These are phyloP conservation scores for Fusarium sp. DNA, from an alignment of 2,329 filamentous ascomycete genomes.

Conservation along the genomic window DNA sequence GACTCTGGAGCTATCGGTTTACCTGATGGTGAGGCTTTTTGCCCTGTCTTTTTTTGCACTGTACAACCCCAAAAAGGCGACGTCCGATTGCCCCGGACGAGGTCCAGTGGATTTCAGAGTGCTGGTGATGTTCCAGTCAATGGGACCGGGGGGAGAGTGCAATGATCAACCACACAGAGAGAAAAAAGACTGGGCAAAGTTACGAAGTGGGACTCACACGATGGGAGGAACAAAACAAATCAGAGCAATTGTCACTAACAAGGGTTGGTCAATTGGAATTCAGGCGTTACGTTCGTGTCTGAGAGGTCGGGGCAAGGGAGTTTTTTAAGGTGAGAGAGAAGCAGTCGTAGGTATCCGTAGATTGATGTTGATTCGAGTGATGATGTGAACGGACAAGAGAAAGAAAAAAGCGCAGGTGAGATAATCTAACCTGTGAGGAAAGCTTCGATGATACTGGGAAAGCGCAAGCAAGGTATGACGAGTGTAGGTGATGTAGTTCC, in stretches of 20 bases:
- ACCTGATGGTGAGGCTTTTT: background rate
- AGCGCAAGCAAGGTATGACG: background rate
- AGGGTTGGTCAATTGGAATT: slow-evolving; percentile 30
- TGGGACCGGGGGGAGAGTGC: slow-evolving; percentile 24
- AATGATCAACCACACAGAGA: background rate
- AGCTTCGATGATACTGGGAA: slow-evolving; percentile 12
- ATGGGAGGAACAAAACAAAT: slow-evolving; percentile 32
- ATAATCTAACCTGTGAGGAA: slow-evolving; percentile 15
- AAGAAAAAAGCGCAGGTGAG: slow-evolving; percentile 1
- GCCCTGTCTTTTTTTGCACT: slow-evolving; percentile 32
- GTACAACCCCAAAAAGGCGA: slow-evolving; percentile 20
- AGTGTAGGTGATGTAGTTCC: slow-evolving; percentile 2
- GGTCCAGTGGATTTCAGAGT: slow-evolving; percentile 30
- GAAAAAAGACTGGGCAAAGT: slow-evolving; percentile 13
- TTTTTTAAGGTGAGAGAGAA: background rate
- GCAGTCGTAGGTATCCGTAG: background rate
- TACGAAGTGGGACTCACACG: slow-evolving; percentile 34
- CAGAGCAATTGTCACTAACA: slow-evolving; percentile 31
- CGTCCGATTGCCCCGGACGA: slow-evolving; percentile 25
- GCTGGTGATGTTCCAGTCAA: slow-evolving; percentile 35
- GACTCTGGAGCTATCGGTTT: background rate
- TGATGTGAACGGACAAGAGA: background rate
- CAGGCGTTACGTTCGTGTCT: slow-evolving; percentile 20
- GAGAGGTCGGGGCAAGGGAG: slow-evolving; percentile 18
- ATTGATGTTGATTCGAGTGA: slow-evolving; percentile 3